Conservation (phyloP, 1,139 yeast species). For the Suhomyces taliae region DNA sequence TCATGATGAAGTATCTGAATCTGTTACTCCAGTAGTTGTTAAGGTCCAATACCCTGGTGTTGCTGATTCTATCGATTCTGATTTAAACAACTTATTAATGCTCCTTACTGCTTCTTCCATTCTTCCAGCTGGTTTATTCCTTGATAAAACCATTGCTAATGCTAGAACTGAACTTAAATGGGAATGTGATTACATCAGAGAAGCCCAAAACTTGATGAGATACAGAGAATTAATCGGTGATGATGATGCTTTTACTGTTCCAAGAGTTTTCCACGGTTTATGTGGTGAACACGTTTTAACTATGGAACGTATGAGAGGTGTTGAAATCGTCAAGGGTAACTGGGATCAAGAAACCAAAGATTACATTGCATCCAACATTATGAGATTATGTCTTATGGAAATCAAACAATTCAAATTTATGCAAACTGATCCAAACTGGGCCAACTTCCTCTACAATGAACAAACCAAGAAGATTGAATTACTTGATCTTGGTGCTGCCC, state of each 20-base stretch:
- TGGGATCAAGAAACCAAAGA: slow-evolving; percentile 74
- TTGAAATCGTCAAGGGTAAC: slow-evolving; percentile 75
- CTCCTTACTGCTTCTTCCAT: slow-evolving; percentile 82
- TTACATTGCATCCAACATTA: slow-evolving; percentile 81
- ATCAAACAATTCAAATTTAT: slow-evolving; percentile 82
- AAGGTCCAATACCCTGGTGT: slow-evolving; percentile 99
- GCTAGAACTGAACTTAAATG: slow-evolving; percentile 92
- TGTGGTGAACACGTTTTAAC: slow-evolving; percentile 85
- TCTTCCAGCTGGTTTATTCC: slow-evolving; percentile 87
- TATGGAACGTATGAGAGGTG: slow-evolving; percentile 86
- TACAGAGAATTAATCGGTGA: slow-evolving; percentile 62
- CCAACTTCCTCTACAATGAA: slow-evolving; percentile 83
- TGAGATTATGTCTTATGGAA: slow-evolving; percentile 85
- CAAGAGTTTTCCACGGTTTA: slow-evolving; percentile 72
- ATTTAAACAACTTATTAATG: slow-evolving; percentile 78
- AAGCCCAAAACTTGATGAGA: slow-evolving; percentile 74
- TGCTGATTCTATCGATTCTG: slow-evolving; percentile 88
- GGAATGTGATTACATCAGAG: slow-evolving; percentile 96
- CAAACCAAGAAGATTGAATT: slow-evolving; percentile 69
- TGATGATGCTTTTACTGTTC: slow-evolving; percentile 76
- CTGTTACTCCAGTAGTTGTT: slow-evolving; percentile 79
- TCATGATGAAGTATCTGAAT: slow-evolving; percentile 34
- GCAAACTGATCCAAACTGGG: slow-evolving; percentile 99
- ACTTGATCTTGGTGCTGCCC: slow-evolving; percentile 93
- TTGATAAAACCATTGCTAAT: slow-evolving; percentile 89